phyloP scores from a whole-genome alignment of 2,329 filamentous ascomycete species.

The Ascochyta fabae region DNA sequence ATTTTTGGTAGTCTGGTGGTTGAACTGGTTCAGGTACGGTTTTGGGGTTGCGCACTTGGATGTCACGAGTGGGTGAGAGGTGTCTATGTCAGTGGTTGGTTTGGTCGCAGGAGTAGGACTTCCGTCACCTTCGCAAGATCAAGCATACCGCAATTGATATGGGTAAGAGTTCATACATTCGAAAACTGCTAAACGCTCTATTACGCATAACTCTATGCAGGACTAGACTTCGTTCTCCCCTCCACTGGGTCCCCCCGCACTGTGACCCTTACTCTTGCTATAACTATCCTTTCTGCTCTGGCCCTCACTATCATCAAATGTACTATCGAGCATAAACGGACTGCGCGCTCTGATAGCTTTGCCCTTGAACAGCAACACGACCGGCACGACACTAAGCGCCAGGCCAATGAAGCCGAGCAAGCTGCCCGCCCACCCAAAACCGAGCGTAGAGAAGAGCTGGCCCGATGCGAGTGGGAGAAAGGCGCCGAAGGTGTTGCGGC shows the following conservation, averaged over 20 bases:
- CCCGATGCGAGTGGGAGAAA: constrained; percentile 55
- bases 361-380: constrained; percentile 53
- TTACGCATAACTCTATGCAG: no score
- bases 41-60: no score
- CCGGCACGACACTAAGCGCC: constrained; percentile 49
- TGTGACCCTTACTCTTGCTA: not conserved
- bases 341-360: constrained; percentile 46
- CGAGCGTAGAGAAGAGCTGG: constrained; percentile 49
- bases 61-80: no score
- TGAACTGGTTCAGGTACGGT: no score
- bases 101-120: no score
- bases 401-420: constrained; percentile 54
- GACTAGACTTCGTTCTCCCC: not conserved
- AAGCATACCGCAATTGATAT: no score
- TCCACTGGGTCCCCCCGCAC: not conserved
- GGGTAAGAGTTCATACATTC: no score
- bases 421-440: constrained; percentile 53
- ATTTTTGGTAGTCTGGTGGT: no score
- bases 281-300: constrained; percentile 7
- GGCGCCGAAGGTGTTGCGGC: constrained; percentile 55
- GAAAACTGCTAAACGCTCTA: no score
- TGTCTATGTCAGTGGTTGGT: no score
- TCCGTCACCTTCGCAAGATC: no score
- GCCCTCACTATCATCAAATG: constrained; percentile 26
- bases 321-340: constrained; percentile 46